These are phyloP conservation scores for Globisporangium mamillatum DNA, from an alignment of 352 stramenopile genomes.

Conservation along the genomic window DNA sequence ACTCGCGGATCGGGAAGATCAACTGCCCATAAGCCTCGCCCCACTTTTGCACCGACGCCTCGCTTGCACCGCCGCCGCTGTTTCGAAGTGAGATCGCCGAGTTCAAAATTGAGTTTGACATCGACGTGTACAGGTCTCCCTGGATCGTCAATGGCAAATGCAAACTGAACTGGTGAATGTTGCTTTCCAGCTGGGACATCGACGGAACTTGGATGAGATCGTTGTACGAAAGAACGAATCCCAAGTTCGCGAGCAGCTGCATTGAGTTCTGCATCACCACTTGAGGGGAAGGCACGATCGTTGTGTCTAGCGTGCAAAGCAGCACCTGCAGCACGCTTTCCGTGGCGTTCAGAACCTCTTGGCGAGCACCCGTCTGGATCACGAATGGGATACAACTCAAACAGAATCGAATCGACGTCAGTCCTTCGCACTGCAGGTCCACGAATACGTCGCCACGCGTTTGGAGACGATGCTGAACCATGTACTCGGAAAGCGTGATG, in stretches of 20 bases:
- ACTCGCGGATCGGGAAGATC: conserved; percentile 65
- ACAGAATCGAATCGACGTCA: conserved; percentile 61
- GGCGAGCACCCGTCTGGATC: conserved; percentile 41
- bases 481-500: conserved; percentile 57
- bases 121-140: conserved; percentile 72
- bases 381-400: conserved; percentile 65
- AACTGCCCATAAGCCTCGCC: conserved; percentile 54
- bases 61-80: conserved; percentile 14
- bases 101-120: conserved; percentile 80
- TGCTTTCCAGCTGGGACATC: conserved; percentile 63
- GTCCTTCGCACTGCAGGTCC: conserved; percentile 57
- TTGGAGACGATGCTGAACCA: conserved; percentile 54
- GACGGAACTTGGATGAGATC: conserved; percentile 63
- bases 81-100: conserved; percentile 60
- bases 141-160: conserved; percentile 71
- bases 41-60: conserved; percentile 40
- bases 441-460: conserved; percentile 51
- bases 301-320: conserved; percentile 57
- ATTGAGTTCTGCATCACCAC: conserved; percentile 67
- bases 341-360: conserved; percentile 50
- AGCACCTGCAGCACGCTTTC: conserved; percentile 54
- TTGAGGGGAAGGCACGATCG: conserved; percentile 57
- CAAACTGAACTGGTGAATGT: conserved; percentile 73
- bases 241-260: conserved; percentile 62
- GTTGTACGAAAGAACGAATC: conserved; percentile 65